Conservation (phyloP, 257 asterid species). For the Solanum appendiculatum region DNA sequence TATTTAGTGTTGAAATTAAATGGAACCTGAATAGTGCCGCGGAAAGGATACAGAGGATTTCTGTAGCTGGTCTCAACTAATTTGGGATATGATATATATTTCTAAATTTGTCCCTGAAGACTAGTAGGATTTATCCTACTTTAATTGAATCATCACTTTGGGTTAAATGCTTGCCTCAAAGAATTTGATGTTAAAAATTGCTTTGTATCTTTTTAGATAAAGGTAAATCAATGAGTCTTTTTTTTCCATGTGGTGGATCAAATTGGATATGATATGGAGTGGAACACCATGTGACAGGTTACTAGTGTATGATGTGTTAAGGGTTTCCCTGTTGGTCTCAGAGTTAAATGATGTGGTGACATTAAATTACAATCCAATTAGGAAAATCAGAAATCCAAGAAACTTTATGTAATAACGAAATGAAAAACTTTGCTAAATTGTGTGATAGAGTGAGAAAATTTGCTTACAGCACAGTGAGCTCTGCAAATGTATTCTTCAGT, state of each 20-base stretch:
- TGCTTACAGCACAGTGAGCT: neutral
- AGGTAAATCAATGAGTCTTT: neutral
- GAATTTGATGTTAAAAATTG: neutral
- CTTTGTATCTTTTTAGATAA: neutral
- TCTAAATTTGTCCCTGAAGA: neutral
- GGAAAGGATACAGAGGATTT: neutral
- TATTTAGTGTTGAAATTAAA: neutral
- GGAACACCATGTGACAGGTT: neutral
- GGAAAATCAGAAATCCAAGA: neutral
- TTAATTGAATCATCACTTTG: neutral
- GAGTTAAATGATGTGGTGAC: neutral
- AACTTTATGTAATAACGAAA: neutral
- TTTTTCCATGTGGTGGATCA: neutral
- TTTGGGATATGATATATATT: neutral
- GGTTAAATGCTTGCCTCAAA: neutral
- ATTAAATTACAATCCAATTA: neutral
- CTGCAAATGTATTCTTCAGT: neutral
- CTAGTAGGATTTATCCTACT: neutral
- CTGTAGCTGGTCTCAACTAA: neutral
- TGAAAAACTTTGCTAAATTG: neutral
- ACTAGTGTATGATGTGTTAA: neutral
- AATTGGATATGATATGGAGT: neutral
- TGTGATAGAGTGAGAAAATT: neutral
- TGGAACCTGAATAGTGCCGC: neutral
- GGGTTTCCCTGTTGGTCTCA: neutral